phyloP scores from a whole-genome alignment of 768 basidiomycete species.

The Pleurotus tuber-regium region DNA sequence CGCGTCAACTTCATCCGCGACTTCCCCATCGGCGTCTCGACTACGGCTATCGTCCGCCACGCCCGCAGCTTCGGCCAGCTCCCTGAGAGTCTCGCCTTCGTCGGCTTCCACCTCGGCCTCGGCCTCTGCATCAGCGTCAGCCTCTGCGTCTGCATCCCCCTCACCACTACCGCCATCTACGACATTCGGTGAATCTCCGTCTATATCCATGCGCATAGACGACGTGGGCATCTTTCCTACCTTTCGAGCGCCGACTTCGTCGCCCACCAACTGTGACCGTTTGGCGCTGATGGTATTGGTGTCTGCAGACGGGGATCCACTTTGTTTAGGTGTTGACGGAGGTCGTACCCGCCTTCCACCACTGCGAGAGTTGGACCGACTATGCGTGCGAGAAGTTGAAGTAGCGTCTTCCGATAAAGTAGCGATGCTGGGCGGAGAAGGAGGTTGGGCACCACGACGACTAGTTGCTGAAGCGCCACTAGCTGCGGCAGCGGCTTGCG shows the following conservation, averaged over 20 bases:
- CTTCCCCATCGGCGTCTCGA: slow-evolving; percentile 14
- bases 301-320: too few species aligned
- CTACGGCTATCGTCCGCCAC: slow-evolving; percentile 27
- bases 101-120: slow-evolving; percentile 14
- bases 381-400: slow-evolving; percentile 11
- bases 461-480: background rate
- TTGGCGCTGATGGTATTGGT: slow-evolving; percentile 7
- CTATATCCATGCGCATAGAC: background rate
- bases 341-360: slow-evolving; percentile 4
- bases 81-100: slow-evolving; percentile 10
- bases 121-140: slow-evolving; percentile 18
- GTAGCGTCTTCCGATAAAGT: background rate
- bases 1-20: slow-evolving; percentile 30
- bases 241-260: slow-evolving; percentile 13
- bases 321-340: too few species aligned
- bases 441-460: slow-evolving; percentile 12
- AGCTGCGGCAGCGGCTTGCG: background rate
- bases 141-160: slow-evolving; percentile 15
- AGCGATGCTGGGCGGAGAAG: slow-evolving; percentile 15
- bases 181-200: background rate
- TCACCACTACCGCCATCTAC: slow-evolving; percentile 22
- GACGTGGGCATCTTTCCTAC: background rate
- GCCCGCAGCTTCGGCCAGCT: slow-evolving; percentile 17
- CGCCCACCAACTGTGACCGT: slow-evolving; percentile 15
- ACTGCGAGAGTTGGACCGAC: slow-evolving; percentile 22